Percentiles rank a stretch among this genome's conserved stretches.
Conservation (phyloP, 208 protist genomes). For the Naegleria fowleri region DNA sequence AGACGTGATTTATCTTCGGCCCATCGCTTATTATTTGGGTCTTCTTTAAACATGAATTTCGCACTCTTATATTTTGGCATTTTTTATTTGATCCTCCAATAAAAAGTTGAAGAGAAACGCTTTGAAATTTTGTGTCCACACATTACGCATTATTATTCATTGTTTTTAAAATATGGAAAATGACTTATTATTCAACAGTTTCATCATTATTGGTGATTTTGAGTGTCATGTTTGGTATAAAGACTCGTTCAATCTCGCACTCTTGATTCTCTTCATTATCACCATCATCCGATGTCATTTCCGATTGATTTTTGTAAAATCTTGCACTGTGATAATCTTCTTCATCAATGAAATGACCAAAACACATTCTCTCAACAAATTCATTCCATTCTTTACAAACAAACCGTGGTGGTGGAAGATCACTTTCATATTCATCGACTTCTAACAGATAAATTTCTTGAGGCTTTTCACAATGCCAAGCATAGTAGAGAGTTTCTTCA, state of each 20-base stretch:
- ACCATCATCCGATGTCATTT: too few relatives aligned
- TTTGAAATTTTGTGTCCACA: too few relatives aligned
- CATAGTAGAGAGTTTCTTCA: not conserved
- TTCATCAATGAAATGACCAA: not conserved
- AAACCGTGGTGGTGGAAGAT: not conserved
- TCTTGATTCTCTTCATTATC: not conserved
- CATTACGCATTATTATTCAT: too few relatives aligned
- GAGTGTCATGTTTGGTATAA: not conserved
- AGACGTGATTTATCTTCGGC: conserved; percentile 64
- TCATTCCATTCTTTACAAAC: not conserved
- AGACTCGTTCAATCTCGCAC: not conserved
- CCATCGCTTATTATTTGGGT: conserved; percentile 75
- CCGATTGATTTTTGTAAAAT: not conserved
- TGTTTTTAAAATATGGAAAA: too few relatives aligned
- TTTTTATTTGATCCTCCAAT: not conserved
- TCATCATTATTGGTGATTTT: too few relatives aligned
- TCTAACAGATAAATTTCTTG: not conserved
- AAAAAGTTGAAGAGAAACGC: too few relatives aligned
- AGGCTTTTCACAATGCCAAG: not conserved
- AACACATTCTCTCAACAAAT: not conserved
- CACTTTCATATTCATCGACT: not conserved
- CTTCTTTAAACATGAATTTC: conserved; percentile 24
- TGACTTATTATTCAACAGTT: too few relatives aligned
- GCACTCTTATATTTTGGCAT: not conserved
- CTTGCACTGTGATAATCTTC: not conserved